Conservation (phyloP, 2,329 filamentous ascomycete genomes). For the Chrysosphaeria jannelii region DNA sequence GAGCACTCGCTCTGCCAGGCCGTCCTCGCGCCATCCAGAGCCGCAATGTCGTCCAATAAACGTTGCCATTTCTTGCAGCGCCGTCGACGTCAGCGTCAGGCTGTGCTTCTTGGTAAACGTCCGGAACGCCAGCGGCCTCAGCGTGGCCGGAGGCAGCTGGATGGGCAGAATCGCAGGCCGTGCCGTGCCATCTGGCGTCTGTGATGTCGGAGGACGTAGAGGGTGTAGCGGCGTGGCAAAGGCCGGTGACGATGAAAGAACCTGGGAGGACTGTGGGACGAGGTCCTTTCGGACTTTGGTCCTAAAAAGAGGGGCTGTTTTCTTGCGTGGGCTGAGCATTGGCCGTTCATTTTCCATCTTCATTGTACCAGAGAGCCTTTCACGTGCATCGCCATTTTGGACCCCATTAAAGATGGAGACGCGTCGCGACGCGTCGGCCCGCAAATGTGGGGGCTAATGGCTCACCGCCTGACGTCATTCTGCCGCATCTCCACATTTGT, state of each 20-base stretch:
- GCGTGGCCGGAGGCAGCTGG: constrained; percentile 55
- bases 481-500: too few relatives aligned
- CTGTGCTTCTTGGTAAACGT: constrained; percentile 97
- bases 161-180: constrained; percentile 46
- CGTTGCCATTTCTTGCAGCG: constrained; percentile 52
- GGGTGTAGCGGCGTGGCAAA: constrained; percentile 71
- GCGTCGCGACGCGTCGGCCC: too few relatives aligned
- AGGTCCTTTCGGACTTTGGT: too few relatives aligned
- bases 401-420: too few relatives aligned
- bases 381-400: too few relatives aligned
- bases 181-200: constrained; percentile 35
- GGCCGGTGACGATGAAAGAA: constrained; percentile 69
- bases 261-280: too few relatives aligned
- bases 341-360: too few relatives aligned
- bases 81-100: constrained; percentile 65
- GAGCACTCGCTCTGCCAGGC: constrained; percentile 67
- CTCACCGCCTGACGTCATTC: too few relatives aligned
- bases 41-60: constrained; percentile 90
- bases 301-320: too few relatives aligned
- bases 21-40: constrained; percentile 86
- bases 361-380: too few relatives aligned
- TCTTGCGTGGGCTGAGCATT: too few relatives aligned
- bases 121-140: constrained; percentile 74
- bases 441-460: too few relatives aligned
- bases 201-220: constrained; percentile 44